These are phyloP conservation scores for Starmera caribaea DNA, from an alignment of 805 yeast species.

Conservation along the genomic window DNA sequence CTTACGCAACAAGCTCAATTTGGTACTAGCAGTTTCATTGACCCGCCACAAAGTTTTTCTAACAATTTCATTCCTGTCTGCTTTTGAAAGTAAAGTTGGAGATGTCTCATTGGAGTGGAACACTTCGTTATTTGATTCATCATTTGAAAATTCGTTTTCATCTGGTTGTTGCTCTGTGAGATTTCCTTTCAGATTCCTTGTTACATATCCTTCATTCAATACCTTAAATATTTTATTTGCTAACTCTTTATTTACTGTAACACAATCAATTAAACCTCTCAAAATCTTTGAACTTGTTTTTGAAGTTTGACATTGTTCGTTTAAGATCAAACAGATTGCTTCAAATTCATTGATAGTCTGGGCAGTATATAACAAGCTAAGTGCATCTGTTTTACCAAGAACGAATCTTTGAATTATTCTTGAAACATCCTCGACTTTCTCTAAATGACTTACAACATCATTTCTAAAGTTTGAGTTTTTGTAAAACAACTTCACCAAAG, in stretches of 20 bases:
- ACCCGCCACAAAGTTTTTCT: no score
- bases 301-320: slow-evolving; percentile 11
- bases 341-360: slow-evolving; percentile 27
- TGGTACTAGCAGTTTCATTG: no score
- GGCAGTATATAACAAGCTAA: slow-evolving; percentile 35
- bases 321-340: slow-evolving; percentile 16
- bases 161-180: slow-evolving; percentile 10
- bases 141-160: slow-evolving; percentile 6
- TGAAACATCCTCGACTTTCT: slow-evolving; percentile 44
- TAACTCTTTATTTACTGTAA: slow-evolving; percentile 30
- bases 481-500: slow-evolving; percentile 34
- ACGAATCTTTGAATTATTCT: slow-evolving; percentile 51
- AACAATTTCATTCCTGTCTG: no score
- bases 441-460: slow-evolving; percentile 26
- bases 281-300: slow-evolving; percentile 19
- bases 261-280: slow-evolving; percentile 15
- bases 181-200: slow-evolving; percentile 9
- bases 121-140: not conserved
- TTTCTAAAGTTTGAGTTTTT: slow-evolving; percentile 21
- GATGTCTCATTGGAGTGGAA: no score
- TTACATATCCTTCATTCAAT: slow-evolving; percentile 30
- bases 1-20: not conserved
- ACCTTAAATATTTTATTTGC: slow-evolving; percentile 32
- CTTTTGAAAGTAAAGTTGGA: not conserved
- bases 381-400: slow-evolving; percentile 34